Evolutionary conservation across 495 filamentous ascomycete species (phyloP), one percentile per base, ranked within the genome.

Genomic region (Xylaria palmicola): DNA sequence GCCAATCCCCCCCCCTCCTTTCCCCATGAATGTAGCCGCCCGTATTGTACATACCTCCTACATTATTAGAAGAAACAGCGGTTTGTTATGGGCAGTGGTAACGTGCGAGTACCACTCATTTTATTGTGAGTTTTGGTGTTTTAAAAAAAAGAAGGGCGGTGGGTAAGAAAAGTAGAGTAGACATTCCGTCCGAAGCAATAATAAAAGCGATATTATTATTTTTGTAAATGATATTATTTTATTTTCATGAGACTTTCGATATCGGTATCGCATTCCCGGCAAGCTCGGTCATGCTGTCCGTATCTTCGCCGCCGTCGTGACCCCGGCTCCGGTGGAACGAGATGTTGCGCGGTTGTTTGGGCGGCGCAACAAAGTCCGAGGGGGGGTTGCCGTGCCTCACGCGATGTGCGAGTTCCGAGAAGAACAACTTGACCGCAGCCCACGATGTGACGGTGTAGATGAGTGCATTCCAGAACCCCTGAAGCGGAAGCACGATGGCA

Each of bases 401-500:
- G 24, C 44, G 19, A 24, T 57, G 48, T 4, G 41, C 19, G 0
- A 73, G 4, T 40, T 74, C 71, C 0, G 61, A 62, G 60, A 68
- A 70, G 3, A 79, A 66, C 24, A 69, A 69, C 64, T 73, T 73
- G 57, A 75, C 79, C 8, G 81, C 80, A 34, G 71, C 71, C 77
- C 76, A 81, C 13, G 77, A 84, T 3, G 90, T 91, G 19, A 84
- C 85, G 12, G 85, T 71, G 73, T 95, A 96, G 56, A 96, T 91
- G 53, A 91, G 68, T 19, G 85, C 84, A 65, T 95, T 96, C 88
- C 90, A 93, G 66, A 94, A 92, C 1, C 92, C 92, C 67, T 95
- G 92, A 0, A 92, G 77, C 0, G 92, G 92, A 20, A 95, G 79
- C 0, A 95, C 90, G 47, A 92, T 81, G 1, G 88, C 85, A 26